Conservation (phyloP, 805 yeast genomes). For the Tetrapisispora phaffii region DNA sequence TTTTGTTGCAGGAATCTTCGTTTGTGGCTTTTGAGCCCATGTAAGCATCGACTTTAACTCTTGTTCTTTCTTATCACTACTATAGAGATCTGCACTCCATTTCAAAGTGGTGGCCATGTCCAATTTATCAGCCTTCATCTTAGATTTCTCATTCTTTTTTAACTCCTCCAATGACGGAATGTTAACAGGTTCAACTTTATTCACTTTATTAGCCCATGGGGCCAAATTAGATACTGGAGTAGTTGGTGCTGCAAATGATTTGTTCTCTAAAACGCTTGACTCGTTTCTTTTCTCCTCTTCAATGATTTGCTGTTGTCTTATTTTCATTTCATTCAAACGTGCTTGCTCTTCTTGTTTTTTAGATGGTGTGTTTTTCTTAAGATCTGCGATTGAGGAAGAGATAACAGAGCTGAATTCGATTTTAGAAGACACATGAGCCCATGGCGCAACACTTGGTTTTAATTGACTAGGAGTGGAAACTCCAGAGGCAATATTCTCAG, state of each 20-base stretch:
- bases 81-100: conserved; percentile 14
- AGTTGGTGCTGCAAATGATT: conserved; percentile 11
- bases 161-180: conserved; percentile 12
- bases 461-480: conserved; percentile 9
- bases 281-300: conserved; percentile 5
- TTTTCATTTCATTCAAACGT: conserved; percentile 2
- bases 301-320: conserved; percentile 5
- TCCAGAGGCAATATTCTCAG: conserved; percentile 8
- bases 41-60: conserved; percentile 18
- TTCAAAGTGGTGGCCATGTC: conserved; percentile 13
- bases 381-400: conserved; percentile 10
- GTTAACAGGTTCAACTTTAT: conserved; percentile 11
- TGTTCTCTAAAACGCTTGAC: conserved; percentile 11
- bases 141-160: conserved; percentile 13
- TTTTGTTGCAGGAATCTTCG: conserved; percentile 9
- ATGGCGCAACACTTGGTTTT: conserved; percentile 17
- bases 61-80: conserved; percentile 16
- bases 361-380: conserved; percentile 12
- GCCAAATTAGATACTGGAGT: conserved; percentile 12
- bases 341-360: conserved; percentile 6
- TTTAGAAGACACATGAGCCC: conserved; percentile 17
- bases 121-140: conserved; percentile 5
- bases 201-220: conserved; percentile 24
- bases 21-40: conserved; percentile 22
- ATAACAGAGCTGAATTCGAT: conserved; percentile 9